Conservation (phyloP, 2,329 filamentous ascomycete species). For the Fusarium succisae region DNA sequence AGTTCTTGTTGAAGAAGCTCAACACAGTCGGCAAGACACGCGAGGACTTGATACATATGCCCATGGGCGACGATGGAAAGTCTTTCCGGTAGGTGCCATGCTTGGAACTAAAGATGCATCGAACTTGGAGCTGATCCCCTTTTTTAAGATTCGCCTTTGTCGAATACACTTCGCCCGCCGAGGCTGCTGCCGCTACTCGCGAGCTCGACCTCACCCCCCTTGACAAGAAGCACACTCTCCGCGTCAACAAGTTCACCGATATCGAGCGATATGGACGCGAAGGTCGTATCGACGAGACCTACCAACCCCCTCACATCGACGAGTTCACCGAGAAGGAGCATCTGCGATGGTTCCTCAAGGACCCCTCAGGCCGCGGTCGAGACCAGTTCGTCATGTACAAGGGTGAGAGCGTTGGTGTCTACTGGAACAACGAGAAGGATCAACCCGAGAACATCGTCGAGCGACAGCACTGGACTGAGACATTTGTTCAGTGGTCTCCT, state of each 20-base stretch:
- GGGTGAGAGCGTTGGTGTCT: conserved; percentile 90
- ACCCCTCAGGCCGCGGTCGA: conserved; percentile 79
- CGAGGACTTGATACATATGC: conserved; percentile 94
- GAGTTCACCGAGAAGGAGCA: conserved; percentile 94
- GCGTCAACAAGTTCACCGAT: conserved; percentile 98
- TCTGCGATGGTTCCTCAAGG: conserved; percentile 90
- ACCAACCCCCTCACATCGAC: conserved; percentile 81
- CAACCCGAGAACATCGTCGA: conserved; percentile 88
- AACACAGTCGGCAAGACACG: conserved; percentile 84
- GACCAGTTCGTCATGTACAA: conserved; percentile 97
- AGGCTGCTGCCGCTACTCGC: conserved; percentile 89
- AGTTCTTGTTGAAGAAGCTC: conserved; percentile 95
- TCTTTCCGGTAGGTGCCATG: conserved; percentile 76
- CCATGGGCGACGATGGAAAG: conserved; percentile 85
- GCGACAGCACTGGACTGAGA: conserved; percentile 95
- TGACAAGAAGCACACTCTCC: conserved; percentile 95
- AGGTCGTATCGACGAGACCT: conserved; percentile 91
- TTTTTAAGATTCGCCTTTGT: conserved; percentile 87
- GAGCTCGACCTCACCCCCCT: conserved; percentile 86
- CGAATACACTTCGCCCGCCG: conserved; percentile 90
- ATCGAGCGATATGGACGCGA: conserved; percentile 96
- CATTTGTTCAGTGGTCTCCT: conserved; percentile 98
- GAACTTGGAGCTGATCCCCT: conserved; percentile 15
- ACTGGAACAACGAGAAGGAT: conserved; percentile 98
- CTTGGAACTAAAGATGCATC: neutral